Base-by-base conservation (phyloP, 2,329 filamentous ascomycete species). In the Phialophora expanda region DNA sequence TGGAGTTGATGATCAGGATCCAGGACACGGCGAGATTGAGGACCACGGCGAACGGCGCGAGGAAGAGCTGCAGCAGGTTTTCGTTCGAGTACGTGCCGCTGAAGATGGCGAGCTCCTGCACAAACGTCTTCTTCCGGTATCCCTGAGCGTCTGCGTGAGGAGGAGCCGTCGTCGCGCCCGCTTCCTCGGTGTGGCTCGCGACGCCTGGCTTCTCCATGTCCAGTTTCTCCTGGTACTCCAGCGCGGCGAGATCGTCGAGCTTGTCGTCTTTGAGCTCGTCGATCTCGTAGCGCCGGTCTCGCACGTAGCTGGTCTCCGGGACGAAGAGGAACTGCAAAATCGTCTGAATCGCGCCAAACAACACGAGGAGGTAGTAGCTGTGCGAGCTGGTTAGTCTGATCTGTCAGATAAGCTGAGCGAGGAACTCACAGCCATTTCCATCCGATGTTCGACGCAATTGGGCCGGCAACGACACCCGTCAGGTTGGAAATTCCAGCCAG, bases 401-500 rank as follows among this genome's bases (percentile, higher is more conserved):
- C 8, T 1, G 34, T 0, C 34, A 17, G 34, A 12, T 38, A 41
- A 41, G 12, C 34, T 38, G 34, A 38, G 34, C 34, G 12, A 5
- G 14, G 14, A n/a, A 44, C 38, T 44, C 38, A 44, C 38, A 44
- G 38, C 38, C 38, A 44, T n/a, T 44, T 44, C 38, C 38, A 44
- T n/a, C 38, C 38, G 17, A 44, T 44, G 8, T 44, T 44, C 17
- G 38, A 44, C 6, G 38, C 38, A 7, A 72, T 71, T n/a, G 68
- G 68, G 22, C 70, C 70, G 11, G 64, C 57, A 5, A 72, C 61
- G 0, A 84, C 77, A 0, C 81, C 80, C 0, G 79, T 78, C 38
- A 70, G 55, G 34, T 67, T 67, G 24, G 65, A 69, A 22, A 61
- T 58, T 1, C 63, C 63, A 9, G 61, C 66, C 30, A 71, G 26